A percentile compares a stretch with the other conserved stretches of the same genome.
Conservation (phyloP, 2,329 filamentous ascomycete species). For the Nakataea oryzae region DNA sequence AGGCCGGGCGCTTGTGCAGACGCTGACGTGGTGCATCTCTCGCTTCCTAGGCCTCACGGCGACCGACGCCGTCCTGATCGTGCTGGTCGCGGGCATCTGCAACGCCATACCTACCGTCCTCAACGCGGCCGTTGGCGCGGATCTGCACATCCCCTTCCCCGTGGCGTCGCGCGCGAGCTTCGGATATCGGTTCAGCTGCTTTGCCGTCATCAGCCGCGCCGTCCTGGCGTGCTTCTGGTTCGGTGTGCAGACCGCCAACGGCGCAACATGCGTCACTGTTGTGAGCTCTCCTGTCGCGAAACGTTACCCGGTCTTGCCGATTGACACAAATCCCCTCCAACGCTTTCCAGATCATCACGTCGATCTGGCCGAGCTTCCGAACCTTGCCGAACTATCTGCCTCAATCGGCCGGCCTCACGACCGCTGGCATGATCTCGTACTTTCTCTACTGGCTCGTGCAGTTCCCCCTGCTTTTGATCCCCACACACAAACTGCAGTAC, state of each 20-base stretch:
- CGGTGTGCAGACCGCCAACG: slow-evolving; percentile 36
- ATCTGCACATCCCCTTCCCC: slow-evolving; percentile 36
- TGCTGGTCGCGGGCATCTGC: slow-evolving; percentile 48
- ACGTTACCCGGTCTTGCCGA: slow-evolving; percentile 4
- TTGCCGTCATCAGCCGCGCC: slow-evolving; percentile 27
- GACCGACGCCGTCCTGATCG: slow-evolving; percentile 37
- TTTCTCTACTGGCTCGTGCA: slow-evolving; percentile 27
- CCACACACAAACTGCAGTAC: slow-evolving; percentile 8
- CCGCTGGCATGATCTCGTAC: slow-evolving; percentile 23
- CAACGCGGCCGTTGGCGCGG: slow-evolving; percentile 35
- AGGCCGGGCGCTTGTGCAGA: no score
- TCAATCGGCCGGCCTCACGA: slow-evolving; percentile 24
- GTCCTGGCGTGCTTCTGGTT: slow-evolving; percentile 29
- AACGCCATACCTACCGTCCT: slow-evolving; percentile 42
- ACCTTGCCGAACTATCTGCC: slow-evolving; percentile 25
- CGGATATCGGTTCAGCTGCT: slow-evolving; percentile 34
- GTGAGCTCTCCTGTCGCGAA: slow-evolving; percentile 1
- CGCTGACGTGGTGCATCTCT: no score
- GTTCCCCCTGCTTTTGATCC: slow-evolving; percentile 13
- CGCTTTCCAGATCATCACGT: neutral
- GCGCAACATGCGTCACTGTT: slow-evolving; percentile 19
- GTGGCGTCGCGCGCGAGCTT: slow-evolving; percentile 32
- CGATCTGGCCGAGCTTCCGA: slow-evolving; percentile 20
- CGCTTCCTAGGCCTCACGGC: slow-evolving; percentile 13
- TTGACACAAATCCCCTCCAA: slow-evolving; percentile 12